Base-by-base conservation (phyloP, 331 rosid genomes). In the Acacia pycnantha region DNA sequence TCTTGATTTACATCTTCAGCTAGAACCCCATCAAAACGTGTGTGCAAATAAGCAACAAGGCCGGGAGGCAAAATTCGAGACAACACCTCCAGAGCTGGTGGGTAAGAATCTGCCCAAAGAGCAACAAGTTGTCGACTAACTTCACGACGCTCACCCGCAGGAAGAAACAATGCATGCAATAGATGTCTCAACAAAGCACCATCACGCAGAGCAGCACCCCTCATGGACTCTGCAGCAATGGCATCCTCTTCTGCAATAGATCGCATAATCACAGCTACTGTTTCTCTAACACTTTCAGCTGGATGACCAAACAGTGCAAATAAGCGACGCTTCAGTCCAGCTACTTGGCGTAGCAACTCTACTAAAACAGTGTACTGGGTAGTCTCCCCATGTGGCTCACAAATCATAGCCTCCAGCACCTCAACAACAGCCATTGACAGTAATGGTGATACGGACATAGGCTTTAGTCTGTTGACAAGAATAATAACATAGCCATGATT, bases 191-290 rank as follows among this genome's bases (percentile, higher is more conserved):
- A 85, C 84, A 96, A 85, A 80, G 99, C 98, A 85, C 99, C 99
- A 90, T 96, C 99, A 12, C 97, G 96, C 83, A 96, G 86, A 88
- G 99, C 94, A 84, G 98, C 99, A 90, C 88, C 99, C 61, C 99
- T 97, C 99, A 96, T 96, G 33, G 98, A 94, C 91, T 96, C 99
- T 43, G 99, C 99, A 53, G 99, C 99, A 89, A 94, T 94, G 79
- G 98, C 99, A 84, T 96, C 99, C 86, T 96, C 99, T 89, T 96
- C 99, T 37, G 99, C 99, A 89, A 96, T 96, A 27, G 97, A 92
- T 72, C 97, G 97, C 99, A 96, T 96, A 65, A 96, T 91, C 84
- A 96, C 97, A 72, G 99, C 99, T 19, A 96, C 97, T 0, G 93
- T 94, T 86, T 96, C 99, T 83, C 99, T 89, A n/a, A 94, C 95